phyloP scores from a whole-genome alignment of 305 asterid genomes.

The Fraxinus platypoda region DNA sequence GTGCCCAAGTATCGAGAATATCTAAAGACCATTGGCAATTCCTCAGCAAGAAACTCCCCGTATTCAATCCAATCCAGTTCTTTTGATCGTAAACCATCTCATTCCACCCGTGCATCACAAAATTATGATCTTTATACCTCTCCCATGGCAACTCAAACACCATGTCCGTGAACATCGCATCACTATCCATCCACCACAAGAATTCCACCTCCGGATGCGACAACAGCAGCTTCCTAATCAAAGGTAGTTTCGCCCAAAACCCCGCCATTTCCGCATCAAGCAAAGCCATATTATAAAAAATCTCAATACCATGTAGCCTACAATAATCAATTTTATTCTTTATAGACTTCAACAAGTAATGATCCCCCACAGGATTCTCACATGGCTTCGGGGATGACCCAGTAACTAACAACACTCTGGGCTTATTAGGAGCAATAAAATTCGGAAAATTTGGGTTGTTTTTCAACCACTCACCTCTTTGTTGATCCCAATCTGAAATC shows the following conservation, averaged over 20 bases:
- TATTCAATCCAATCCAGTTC: conserved; percentile 47
- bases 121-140: conserved; percentile 27
- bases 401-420: conserved; percentile 52
- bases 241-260: conserved; percentile 55
- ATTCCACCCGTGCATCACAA: conserved; percentile 58
- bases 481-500: conserved; percentile 48
- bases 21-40: conserved; percentile 69
- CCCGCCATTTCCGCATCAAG: conserved; percentile 59
- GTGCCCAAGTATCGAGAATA: conserved; percentile 48
- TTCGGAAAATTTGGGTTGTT: conserved; percentile 42
- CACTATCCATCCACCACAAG: conserved; percentile 29
- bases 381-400: conserved; percentile 28
- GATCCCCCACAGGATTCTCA: conserved; percentile 63
- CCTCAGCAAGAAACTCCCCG: conserved; percentile 27
- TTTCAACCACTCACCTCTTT: conserved; percentile 45
- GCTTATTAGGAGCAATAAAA: conserved; percentile 36
- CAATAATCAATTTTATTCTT: conserved; percentile 58
- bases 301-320: conserved; percentile 50
- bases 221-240: conserved; percentile 47
- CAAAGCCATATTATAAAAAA: conserved; percentile 55
- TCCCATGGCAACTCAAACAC: background rate
- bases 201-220: conserved; percentile 57
- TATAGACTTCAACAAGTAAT: conserved; percentile 48
- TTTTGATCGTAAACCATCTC: conserved; percentile 44
- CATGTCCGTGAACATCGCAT: background rate